A percentile compares a stretch with the other conserved stretches of the same genome.
These are phyloP conservation scores for Fomitopsis palustris DNA, from an alignment of 1,284 basidiomycete species.

Conservation along the genomic window DNA sequence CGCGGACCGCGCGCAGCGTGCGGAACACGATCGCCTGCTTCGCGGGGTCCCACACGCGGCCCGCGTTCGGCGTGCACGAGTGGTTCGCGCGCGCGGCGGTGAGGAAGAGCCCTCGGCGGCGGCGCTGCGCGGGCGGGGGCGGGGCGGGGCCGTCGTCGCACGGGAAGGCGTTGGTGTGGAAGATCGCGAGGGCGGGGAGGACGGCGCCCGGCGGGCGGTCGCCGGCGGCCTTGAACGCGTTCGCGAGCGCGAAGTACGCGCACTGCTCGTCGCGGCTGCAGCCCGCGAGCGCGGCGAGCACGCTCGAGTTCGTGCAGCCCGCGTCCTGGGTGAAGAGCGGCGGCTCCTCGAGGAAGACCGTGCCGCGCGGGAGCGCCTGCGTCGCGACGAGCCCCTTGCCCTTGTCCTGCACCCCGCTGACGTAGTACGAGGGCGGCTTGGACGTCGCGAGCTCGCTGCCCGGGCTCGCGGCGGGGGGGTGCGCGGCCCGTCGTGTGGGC, in stretches of 20 bases:
- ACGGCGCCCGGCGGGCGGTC: neutral
- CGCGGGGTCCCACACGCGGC: constrained; percentile 16
- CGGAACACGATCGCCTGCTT: constrained; percentile 18
- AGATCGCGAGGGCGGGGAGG: constrained; percentile 21
- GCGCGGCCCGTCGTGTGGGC: neutral
- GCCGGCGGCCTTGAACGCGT: constrained; percentile 14
- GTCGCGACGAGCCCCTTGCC: constrained; percentile 24
- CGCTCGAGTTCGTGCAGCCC: constrained; percentile 16
- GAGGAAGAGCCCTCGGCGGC: constrained; percentile 22
- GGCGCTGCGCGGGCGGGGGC: neutral
- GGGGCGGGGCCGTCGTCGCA: constrained; percentile 7
- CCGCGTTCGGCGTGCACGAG: constrained; percentile 24
- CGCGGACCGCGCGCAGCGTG: constrained; percentile 32
- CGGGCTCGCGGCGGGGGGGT: neutral
- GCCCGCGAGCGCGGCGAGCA: constrained; percentile 16
- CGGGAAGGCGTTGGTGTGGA: constrained; percentile 23
- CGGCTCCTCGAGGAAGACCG: constrained; percentile 20
- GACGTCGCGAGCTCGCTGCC: neutral
- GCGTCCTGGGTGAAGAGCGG: constrained; percentile 21
- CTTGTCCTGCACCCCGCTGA: constrained; percentile 11
- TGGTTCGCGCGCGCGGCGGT: constrained; percentile 21
- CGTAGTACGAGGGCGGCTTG: constrained; percentile 9
- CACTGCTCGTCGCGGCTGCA: constrained; percentile 22
- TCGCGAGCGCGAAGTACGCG: constrained; percentile 20
- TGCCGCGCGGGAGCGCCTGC: constrained; percentile 16